These are phyloP conservation scores for Dendrobium catenatum DNA, from an alignment of 106 monocot species.

Conservation along the genomic window DNA sequence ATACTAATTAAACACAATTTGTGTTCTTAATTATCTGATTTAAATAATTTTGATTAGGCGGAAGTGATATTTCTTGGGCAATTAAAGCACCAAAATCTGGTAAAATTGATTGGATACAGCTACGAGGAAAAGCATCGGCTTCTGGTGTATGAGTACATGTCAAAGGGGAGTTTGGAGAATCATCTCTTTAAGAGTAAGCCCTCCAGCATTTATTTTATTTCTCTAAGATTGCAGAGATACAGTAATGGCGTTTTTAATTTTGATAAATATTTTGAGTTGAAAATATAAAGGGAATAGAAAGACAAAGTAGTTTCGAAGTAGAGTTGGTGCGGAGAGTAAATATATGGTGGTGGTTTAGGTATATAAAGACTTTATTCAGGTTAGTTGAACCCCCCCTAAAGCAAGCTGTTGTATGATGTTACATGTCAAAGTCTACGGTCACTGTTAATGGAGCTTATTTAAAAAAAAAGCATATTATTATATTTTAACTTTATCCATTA, in stretches of 20 bases:
- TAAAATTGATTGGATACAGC: slow-evolving; percentile 58
- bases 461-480: too few relatives aligned
- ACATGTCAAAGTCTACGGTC: too few relatives aligned
- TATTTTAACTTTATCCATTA: too few relatives aligned
- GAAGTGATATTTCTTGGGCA: slow-evolving; percentile 53
- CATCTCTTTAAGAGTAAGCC: slow-evolving; percentile 52
- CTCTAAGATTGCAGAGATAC: neutral
- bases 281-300: neutral
- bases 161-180: slow-evolving; percentile 51
- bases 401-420: too few relatives aligned
- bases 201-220: neutral
- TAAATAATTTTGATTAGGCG: slow-evolving; percentile 16
- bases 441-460: too few relatives aligned
- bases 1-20: neutral
- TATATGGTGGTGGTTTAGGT: neutral
- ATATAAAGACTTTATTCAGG: neutral
- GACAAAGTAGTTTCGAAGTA: neutral
- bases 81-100: slow-evolving; percentile 43
- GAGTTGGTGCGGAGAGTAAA: neutral
- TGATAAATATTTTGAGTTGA: too few relatives aligned
- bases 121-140: slow-evolving; percentile 51
- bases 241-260: neutral
- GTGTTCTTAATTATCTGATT: neutral
- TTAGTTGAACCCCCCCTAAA: neutral
- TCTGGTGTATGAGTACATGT: slow-evolving; percentile 53